Conservation (phyloP, 2,329 filamentous ascomycete species). For the Aspergillus niger region DNA sequence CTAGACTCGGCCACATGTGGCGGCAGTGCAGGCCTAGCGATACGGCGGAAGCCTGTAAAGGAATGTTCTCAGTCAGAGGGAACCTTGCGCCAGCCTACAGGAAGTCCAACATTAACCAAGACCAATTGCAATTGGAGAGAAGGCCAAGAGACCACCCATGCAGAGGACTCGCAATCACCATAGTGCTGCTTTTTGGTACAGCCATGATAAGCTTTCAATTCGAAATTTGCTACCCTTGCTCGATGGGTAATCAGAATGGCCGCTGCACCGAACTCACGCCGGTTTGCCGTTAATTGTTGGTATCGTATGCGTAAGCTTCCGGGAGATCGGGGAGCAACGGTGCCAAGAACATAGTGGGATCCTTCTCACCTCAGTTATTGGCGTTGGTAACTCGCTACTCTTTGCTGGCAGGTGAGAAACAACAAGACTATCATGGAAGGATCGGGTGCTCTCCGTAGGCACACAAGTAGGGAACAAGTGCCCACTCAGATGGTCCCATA, state of each 20-base stretch:
- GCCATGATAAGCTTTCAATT: not conserved
- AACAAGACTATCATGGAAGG: not conserved
- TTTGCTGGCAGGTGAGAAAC: not conserved
- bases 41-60: not conserved
- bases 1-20: not conserved
- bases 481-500: slow-evolving; percentile 15
- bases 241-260: not conserved
- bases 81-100: not conserved
- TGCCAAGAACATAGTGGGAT: slow-evolving; percentile 10
- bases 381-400: not conserved
- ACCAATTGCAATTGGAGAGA: not conserved
- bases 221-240: not conserved
- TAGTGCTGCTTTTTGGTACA: not conserved
- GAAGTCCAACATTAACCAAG: not conserved
- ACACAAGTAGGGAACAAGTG: slow-evolving; percentile 12
- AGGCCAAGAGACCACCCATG: not conserved
- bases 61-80: not conserved
- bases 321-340: not conserved
- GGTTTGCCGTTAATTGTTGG: slow-evolving; percentile 3
- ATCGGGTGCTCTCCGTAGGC: slow-evolving; percentile 5
- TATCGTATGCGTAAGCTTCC: slow-evolving; percentile 15
- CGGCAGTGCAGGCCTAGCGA: not conserved
- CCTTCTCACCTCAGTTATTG: not conserved
- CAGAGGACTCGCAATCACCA: not conserved
- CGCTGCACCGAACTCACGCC: not conserved